Evolutionary conservation across 1,139 yeast genomes (phyloP).

Genomic region (Protomyces macrosporus): DNA sequence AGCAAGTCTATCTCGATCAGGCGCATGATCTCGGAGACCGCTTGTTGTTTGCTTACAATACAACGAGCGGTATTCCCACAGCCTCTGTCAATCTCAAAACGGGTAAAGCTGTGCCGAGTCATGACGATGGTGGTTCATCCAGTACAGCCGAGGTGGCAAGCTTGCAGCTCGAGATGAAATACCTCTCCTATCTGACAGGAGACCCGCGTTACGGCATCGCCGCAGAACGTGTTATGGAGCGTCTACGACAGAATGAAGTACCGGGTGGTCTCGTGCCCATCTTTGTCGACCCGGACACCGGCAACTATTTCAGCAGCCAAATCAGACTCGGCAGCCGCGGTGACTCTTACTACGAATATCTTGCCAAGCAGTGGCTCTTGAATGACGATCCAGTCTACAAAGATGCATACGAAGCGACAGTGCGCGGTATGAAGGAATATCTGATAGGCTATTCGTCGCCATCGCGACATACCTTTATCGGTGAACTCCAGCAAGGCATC

Average conservation of each 20-base stretch:
- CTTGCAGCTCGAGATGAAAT: conserved; percentile 81
- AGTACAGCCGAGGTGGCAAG: conserved; percentile 91
- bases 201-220: conserved; percentile 71
- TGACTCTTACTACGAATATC: conserved; percentile 87
- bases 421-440: conserved; percentile 65
- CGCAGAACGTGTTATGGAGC: conserved; percentile 50
- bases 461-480: conserved; percentile 60
- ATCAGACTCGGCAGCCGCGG: conserved; percentile 87
- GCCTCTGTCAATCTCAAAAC: conserved; percentile 41
- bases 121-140: conserved; percentile 63
- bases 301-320: conserved; percentile 56
- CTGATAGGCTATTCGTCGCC: conserved; percentile 61
- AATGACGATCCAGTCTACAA: conserved; percentile 61
- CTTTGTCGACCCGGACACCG: conserved; percentile 68
- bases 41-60: conserved; percentile 37
- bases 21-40: conserved; percentile 66
- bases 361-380: conserved; percentile 78
- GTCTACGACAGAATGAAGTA: conserved; percentile 58
- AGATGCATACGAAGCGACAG: conserved; percentile 71
- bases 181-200: conserved; percentile 73
- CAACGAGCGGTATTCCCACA: conserved; percentile 34
- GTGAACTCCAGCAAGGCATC: conserved; percentile 71
- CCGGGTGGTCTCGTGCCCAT: conserved; percentile 78
- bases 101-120: conserved; percentile 57
- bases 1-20: conserved; percentile 65